Percentiles rank a stretch among this genome's conserved stretches.
Evolutionary conservation across 2,329 filamentous ascomycete genomes (phyloP).

Genomic region (Arthrobotrys megalospora): DNA sequence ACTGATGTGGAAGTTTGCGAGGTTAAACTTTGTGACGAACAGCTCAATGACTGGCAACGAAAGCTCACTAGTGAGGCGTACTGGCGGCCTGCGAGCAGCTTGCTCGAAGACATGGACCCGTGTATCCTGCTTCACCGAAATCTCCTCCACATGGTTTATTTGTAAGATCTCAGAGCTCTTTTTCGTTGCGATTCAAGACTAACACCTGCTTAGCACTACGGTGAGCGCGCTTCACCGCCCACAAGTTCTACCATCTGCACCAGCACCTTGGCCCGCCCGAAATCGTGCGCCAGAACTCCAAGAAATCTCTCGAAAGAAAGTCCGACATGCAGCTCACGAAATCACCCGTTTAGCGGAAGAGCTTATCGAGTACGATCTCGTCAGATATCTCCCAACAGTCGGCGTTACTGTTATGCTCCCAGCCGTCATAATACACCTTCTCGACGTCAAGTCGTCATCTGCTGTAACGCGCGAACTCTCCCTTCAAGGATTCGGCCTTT

Average conservation of each 20-base stretch:
- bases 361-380: conserved; percentile 80
- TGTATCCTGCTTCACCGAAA: conserved; percentile 80
- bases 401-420: conserved; percentile 92
- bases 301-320: conserved; percentile 84
- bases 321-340: conserved; percentile 85
- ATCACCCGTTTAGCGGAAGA: conserved; percentile 88
- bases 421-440: conserved; percentile 91
- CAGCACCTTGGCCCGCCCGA: conserved; percentile 66
- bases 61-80: conserved; percentile 74
- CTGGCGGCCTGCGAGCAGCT: conserved; percentile 61
- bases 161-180: conserved; percentile 66
- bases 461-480: conserved; percentile 80
- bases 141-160: conserved; percentile 93
- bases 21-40: conserved; percentile 82
- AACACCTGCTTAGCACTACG: conserved; percentile 73
- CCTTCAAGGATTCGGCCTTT: conserved; percentile 86
- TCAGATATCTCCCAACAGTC: conserved; percentile 86
- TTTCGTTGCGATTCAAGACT: conserved; percentile 25
- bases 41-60: conserved; percentile 83
- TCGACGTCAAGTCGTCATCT: conserved; percentile 89
- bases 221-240: conserved; percentile 91
- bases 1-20: conserved; percentile 84
- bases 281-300: conserved; percentile 77
- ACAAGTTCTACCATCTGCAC: conserved; percentile 84
- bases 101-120: conserved; percentile 67